Conservation (phyloP, 257 asterid species). For the Eustoma russellianum region DNA sequence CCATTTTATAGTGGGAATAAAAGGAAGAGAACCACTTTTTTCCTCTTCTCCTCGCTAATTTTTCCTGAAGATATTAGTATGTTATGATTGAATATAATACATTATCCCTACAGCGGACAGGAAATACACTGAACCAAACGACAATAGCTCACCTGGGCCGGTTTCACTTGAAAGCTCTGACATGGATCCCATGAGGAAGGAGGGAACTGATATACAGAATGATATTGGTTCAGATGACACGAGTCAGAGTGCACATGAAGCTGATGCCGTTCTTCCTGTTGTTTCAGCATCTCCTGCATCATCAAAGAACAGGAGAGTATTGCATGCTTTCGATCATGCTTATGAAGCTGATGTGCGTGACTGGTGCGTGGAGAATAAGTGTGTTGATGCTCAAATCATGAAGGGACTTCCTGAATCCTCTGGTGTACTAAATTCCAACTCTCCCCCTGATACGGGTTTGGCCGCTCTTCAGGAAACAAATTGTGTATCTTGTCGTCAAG, state of each 20-base stretch:
- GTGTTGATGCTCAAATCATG: conserved; percentile 1
- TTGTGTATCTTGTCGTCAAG: conserved; percentile 18
- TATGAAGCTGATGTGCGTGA: conserved; percentile 6
- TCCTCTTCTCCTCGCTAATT: background rate
- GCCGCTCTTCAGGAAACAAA: conserved; percentile 21
- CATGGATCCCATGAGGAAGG: conserved; percentile 24
- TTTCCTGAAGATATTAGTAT: background rate
- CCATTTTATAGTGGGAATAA: background rate
- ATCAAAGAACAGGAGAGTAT: conserved; percentile 7
- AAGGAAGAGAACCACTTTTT: background rate
- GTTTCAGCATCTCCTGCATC: conserved; percentile 4
- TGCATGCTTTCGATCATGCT: conserved; percentile 4
- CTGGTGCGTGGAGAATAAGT: conserved; percentile 2
- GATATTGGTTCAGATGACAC: conserved; percentile 15
- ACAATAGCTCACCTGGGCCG: conserved; percentile 18
- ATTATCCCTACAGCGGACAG: conserved; percentile 20
- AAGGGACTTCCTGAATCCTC: conserved; percentile 12
- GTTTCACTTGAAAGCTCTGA: conserved; percentile 27
- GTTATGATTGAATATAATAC: conserved; percentile 6
- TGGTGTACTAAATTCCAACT: conserved; percentile 9
- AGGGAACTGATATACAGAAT: conserved; percentile 9
- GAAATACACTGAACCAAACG: conserved; percentile 19
- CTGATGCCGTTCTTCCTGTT: conserved; percentile 8
- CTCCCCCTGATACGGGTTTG: conserved; percentile 10
- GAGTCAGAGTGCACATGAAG: conserved; percentile 14